A percentile compares a stretch with the other conserved stretches of the same genome.
Evolutionary conservation across 768 basidiomycete genomes (phyloP).

Genomic region (Steccherinum ochraceum): DNA sequence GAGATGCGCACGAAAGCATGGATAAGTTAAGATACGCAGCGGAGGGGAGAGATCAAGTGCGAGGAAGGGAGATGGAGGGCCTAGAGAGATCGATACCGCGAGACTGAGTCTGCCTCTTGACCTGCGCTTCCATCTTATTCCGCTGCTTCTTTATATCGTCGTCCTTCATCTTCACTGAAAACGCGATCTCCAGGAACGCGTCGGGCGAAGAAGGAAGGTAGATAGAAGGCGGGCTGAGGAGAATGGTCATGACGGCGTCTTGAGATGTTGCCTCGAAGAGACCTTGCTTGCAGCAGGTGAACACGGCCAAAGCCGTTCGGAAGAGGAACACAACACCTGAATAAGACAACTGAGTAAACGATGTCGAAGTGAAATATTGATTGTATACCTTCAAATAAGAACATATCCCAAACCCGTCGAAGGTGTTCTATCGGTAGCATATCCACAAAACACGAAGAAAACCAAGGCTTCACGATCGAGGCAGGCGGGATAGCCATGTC

Average conservation of each 20-base stretch:
- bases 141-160: conserved; percentile 75
- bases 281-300: conserved; percentile 52
- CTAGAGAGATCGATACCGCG: conserved; percentile 17
- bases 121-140: conserved; percentile 66
- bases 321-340: conserved; percentile 67
- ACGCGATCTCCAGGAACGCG: conserved; percentile 51
- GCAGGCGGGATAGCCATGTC: conserved; percentile 56
- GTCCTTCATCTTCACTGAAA: conserved; percentile 69
- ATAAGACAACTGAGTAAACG: too few species aligned
- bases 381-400: conserved; percentile 67
- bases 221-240: conserved; percentile 45
- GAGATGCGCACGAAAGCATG: not conserved
- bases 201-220: conserved; percentile 56
- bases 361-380: too few species aligned
- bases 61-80: conserved; percentile 22
- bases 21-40: too few species aligned
- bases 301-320: conserved; percentile 64
- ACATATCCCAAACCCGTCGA: conserved; percentile 77
- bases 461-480: conserved; percentile 57
- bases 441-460: conserved; percentile 65
- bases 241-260: conserved; percentile 39
- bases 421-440: conserved; percentile 59
- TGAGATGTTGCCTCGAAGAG: conserved; percentile 47
- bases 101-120: conserved; percentile 49
- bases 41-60: conserved; percentile 2